phyloP scores from a whole-genome alignment of 768 basidiomycete species.

The Hygrophorus russula region DNA sequence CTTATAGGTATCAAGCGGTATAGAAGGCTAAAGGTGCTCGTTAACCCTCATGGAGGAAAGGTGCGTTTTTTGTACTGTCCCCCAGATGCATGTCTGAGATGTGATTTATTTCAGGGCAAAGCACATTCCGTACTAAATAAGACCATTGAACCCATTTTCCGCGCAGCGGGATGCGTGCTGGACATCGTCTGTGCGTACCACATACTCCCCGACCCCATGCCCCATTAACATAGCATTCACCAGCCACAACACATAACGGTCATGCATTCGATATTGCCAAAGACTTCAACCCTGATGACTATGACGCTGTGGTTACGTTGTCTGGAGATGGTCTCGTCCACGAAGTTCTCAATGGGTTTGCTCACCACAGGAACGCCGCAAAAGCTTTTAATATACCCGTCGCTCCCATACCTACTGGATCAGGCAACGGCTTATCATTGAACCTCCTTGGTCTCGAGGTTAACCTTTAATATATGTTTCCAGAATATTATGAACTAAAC shows the following conservation, averaged over 20 bases:
- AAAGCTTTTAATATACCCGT: constrained; percentile 60
- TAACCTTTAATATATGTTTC: constrained; percentile 8
- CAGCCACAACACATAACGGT: constrained; percentile 51
- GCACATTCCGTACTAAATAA: constrained; percentile 40
- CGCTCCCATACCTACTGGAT: constrained; percentile 72
- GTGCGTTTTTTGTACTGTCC: constrained; percentile 27
- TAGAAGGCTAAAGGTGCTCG: constrained; percentile 51
- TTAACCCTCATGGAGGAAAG: constrained; percentile 75
- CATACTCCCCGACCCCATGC: not conserved
- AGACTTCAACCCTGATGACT: constrained; percentile 36
- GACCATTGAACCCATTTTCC: constrained; percentile 62
- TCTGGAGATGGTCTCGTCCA: constrained; percentile 82
- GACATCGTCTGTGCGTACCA: constrained; percentile 48
- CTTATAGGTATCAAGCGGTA: constrained; percentile 40
- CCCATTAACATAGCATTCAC: not conserved
- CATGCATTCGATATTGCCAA: constrained; percentile 62
- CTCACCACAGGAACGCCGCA: constrained; percentile 45
- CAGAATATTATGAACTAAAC: constrained; percentile 1
- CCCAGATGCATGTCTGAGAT: constrained; percentile 1
- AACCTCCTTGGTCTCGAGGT: constrained; percentile 66
- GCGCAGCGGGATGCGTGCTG: constrained; percentile 49
- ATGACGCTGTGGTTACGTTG: constrained; percentile 62
- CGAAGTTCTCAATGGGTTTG: constrained; percentile 78
- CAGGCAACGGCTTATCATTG: constrained; percentile 66
- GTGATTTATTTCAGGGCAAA: constrained; percentile 39